Evolutionary conservation across 1,139 yeast species (phyloP), one percentile per base, ranked within the genome.

Genomic region (Suhomyces terraborum): DNA sequence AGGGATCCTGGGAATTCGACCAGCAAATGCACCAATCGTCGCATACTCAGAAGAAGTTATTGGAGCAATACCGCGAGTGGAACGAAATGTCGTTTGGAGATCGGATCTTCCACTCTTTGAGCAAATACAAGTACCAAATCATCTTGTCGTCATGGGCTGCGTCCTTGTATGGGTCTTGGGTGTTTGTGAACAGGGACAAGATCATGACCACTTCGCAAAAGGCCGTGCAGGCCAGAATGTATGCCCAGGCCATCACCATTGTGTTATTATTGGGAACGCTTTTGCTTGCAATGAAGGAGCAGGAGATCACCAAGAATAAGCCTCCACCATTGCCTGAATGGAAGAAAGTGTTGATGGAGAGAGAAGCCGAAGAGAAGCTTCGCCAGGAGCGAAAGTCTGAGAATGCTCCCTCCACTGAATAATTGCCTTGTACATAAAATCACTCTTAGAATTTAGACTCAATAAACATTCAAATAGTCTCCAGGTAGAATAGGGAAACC

Each of bases 211-310:
- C 77, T 46, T 69, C 95, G 4, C 96, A 89, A 66, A 89, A 88
- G 65, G 81, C 88, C 27, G 95, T 87, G 22, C 95, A 86, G 62
- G 96, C 96, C 21, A 84, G 96, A 77, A 88, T 88, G 84, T 88
- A 87, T 61, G 96, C 96, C 7, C 96, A 88, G 65, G 88, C 85
- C 49, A 68, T 87, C 46, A 82, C 91, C 3, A 84, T 84, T 43
- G 71, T 76, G 10, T 67, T 85, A 47, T 67, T 84, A 51, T 65
- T 84, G 48, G 84, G 80, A 24, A 78, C 88, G 2, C 73, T 84
- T 51, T 79, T 82, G 36, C 67, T 84, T 53, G 72, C 81, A 30
- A 71, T 81, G 67, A 81, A 77, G 53, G 91, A 84, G 56, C 79
- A 77, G 52, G 78, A 80, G 53, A 56, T 67, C 41, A 63, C 61